Base-by-base conservation (phyloP, 73 alveolate species). In the Breviolum minutum region DNA sequence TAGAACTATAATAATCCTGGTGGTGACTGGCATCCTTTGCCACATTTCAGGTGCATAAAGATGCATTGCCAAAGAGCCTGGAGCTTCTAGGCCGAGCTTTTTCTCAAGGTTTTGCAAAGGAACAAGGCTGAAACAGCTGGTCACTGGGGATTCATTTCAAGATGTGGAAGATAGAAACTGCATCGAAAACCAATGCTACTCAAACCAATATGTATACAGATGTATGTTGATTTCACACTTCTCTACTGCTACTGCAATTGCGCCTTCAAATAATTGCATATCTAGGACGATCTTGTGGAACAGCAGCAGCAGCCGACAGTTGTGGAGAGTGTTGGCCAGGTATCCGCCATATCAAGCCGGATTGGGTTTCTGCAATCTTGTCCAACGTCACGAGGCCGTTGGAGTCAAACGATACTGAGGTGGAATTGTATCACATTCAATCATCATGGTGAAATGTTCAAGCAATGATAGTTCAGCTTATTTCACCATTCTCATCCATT, bases 41-140 rank as follows among this genome's bases (percentile, higher is more conserved):
- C 24, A 26, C 61, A 7, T 9, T 77, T 22, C 81, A 92, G 98
- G 98, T 76, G 73, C 98, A 92, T 48, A 92, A 76, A 61, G 98
- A 92, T 64, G 73, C 63, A 24, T 66, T 92, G 6, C 26, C 48
- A 22, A 69, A 73, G 81, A 30, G 79, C 66, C 61, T 92, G 89
- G 98, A 74, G 81, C 98, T 92, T 62, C 94, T 86, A 86, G 94
- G 94, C 91, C 22, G 20, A 48, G 70, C 73, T 14, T 0, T 61
- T 40, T 73, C 8, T 73, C 54, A 40, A 40, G 54, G 54, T 40
- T 40, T 40, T 40, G n/a, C n/a, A n/a, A n/a, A n/a, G n/a, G n/a
- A n/a, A n/a, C n/a, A n/a, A n/a, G n/a, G n/a, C n/a, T n/a, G n/a
- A n/a, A n/a, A n/a, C n/a, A n/a, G n/a, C 54, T 40, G 54, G 54